A percentile compares a stretch with the other conserved stretches of the same genome.
phyloP scores from a whole-genome alignment of 2,329 filamentous ascomycete genomes.

The Fusarium equiseti region DNA sequence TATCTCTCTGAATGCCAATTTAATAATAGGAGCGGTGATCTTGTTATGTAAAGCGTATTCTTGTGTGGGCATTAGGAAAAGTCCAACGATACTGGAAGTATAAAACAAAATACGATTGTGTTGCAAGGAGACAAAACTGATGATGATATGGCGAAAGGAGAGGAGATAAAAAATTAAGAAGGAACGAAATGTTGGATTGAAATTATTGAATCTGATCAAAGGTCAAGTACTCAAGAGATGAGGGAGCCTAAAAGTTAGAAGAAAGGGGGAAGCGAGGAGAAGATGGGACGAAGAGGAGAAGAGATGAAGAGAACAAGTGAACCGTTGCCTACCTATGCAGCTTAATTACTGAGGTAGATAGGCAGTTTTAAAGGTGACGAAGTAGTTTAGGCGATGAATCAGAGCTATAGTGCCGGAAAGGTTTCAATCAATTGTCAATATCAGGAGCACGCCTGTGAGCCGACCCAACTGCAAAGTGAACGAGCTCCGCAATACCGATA shows the following conservation, averaged over 20 bases:
- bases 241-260: not conserved
- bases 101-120: not conserved
- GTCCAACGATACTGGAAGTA: not conserved
- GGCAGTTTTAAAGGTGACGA: not conserved
- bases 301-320: not conserved
- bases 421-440: not conserved
- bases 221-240: not conserved
- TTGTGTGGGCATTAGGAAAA: not conserved
- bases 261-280: not conserved
- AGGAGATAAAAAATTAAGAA: not conserved
- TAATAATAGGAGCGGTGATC: not conserved
- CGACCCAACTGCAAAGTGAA: not conserved
- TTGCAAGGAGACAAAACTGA: not conserved
- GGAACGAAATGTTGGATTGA: not conserved
- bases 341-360: not conserved
- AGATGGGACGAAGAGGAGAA: not conserved
- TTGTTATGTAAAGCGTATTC: not conserved
- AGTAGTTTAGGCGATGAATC: not conserved
- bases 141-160: not conserved
- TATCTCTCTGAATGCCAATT: not conserved
- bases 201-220: not conserved
- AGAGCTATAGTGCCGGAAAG: not conserved
- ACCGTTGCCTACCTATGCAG: constrained; percentile 1
- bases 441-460: not conserved
- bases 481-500: not conserved